Evolutionary conservation across 169 alveolate species (phyloP).

Genomic region (Plasmodium knowlesi): DNA sequence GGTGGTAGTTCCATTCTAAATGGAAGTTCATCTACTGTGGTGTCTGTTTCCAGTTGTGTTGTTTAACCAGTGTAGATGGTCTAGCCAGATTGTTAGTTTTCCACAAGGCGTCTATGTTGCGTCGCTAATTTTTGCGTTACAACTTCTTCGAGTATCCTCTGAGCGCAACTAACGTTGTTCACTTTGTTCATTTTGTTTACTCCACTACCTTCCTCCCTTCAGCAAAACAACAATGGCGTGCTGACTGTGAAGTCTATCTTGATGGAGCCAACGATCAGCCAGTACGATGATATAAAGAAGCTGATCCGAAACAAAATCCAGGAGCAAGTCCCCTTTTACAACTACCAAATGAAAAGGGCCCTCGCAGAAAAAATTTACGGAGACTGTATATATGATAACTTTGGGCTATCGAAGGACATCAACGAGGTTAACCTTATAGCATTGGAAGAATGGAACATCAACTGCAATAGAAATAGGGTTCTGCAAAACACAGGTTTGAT

Average conservation of each 20-base stretch:
- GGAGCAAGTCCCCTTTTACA: constrained; percentile 53
- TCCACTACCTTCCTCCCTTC: not conserved
- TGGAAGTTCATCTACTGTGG: not conserved
- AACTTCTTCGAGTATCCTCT: not conserved
- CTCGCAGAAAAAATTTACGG: constrained; percentile 85
- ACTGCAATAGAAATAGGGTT: constrained; percentile 66
- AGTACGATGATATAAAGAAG: constrained; percentile 78
- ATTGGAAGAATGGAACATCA: constrained; percentile 76
- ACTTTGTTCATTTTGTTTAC: too few relatives aligned
- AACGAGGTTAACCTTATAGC: constrained; percentile 64
- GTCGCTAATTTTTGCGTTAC: not conserved
- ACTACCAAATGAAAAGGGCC: constrained; percentile 74
- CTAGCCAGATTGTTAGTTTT: not conserved
- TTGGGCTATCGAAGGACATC: constrained; percentile 76
- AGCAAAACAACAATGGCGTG: constrained; percentile 42
- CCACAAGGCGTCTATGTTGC: not conserved
- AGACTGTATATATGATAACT: constrained; percentile 82
- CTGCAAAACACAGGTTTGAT: constrained; percentile 48
- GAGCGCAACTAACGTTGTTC: not conserved
- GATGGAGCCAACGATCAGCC: constrained; percentile 73
- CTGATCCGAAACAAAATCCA: constrained; percentile 43
- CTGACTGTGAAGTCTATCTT: constrained; percentile 34
- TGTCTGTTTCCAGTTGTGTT: not conserved
- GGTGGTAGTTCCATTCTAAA: not conserved
- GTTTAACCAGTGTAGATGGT: not conserved